A percentile compares a stretch with the other conserved stretches of the same genome.
Evolutionary conservation across 805 yeast species (phyloP).

Genomic region (Saccharomyces jurei): DNA sequence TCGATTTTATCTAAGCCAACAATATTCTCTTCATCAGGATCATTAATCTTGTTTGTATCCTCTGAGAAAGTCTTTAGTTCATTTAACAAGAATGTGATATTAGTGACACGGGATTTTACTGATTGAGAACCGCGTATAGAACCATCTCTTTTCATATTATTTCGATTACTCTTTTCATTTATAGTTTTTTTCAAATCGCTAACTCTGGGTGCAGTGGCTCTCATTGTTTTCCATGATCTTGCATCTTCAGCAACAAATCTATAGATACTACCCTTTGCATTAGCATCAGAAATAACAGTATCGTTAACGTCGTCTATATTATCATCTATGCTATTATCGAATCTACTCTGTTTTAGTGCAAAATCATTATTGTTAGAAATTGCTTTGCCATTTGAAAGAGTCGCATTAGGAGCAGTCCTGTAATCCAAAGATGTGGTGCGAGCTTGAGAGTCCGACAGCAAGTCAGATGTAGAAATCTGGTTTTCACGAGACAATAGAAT

Average conservation of each 20-base stretch:
- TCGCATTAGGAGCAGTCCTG: background rate
- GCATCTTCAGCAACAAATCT: constrained; percentile 12
- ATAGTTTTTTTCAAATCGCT: constrained; percentile 24
- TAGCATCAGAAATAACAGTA: background rate
- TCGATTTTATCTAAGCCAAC: constrained; percentile 27
- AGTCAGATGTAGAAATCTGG: constrained; percentile 19
- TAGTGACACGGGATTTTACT: constrained; percentile 30
- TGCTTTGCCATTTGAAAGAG: background rate
- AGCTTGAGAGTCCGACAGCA: constrained; percentile 13
- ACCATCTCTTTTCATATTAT: background rate
- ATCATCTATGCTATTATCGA: background rate
- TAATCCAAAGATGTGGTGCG: constrained; percentile 3
- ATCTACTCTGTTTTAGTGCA: background rate
- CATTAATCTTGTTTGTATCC: constrained; percentile 20
- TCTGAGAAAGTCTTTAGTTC: constrained; percentile 23
- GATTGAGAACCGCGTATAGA: constrained; percentile 28
- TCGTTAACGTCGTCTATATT: background rate
- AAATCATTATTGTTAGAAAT: background rate
- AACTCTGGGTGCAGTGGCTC: constrained; percentile 20
- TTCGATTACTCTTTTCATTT: constrained; percentile 4
- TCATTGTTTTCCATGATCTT: constrained; percentile 16
- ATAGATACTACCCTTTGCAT: constrained; percentile 9
- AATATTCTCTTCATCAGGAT: constrained; percentile 31
- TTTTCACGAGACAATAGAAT: constrained; percentile 18
- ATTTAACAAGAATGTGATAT: constrained; percentile 29